These are phyloP conservation scores for Thermothelomyces thermophilus DNA, from an alignment of 2,329 filamentous ascomycete genomes.

Conservation along the genomic window DNA sequence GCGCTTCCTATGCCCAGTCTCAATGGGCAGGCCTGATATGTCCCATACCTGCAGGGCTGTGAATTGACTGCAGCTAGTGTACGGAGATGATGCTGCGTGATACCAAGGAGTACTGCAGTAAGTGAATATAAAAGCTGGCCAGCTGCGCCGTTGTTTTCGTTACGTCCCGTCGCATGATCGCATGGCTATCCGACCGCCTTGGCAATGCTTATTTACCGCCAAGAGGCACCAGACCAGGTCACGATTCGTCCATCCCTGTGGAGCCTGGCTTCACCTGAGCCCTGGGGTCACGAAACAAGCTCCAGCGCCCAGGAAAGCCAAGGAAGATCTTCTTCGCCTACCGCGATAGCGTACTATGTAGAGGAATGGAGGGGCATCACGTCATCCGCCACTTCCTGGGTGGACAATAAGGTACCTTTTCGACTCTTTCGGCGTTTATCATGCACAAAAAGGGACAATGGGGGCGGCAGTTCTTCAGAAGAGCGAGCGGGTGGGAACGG, in stretches of 20 bases:
- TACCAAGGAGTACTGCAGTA: too few species aligned
- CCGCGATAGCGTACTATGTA: background rate
- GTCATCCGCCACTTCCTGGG: background rate
- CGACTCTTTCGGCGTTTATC: too few species aligned
- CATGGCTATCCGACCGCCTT: background rate
- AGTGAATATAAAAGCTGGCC: too few species aligned
- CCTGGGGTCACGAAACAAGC: conserved; percentile 9
- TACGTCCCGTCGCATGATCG: background rate
- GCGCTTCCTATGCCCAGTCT: too few species aligned
- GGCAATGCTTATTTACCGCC: conserved; percentile 17
- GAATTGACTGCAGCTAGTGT: too few species aligned
- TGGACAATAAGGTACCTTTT: too few species aligned
- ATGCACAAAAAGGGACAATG: too few species aligned
- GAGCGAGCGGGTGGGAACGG: too few species aligned
- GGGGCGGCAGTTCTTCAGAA: too few species aligned
- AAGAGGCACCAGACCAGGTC: background rate
- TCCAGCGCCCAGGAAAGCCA: conserved; percentile 15
- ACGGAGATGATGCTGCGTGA: too few species aligned
- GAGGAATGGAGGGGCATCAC: background rate
- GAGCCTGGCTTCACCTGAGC: background rate
- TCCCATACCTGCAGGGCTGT: too few species aligned
- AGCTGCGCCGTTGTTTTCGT: background rate
- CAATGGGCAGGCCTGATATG: too few species aligned
- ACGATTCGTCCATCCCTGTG: conserved; percentile 5
- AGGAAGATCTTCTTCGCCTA: conserved; percentile 1